Evolutionary conservation across 345 rosid genomes (phyloP).

Genomic region (Limnanthes douglasii): DNA sequence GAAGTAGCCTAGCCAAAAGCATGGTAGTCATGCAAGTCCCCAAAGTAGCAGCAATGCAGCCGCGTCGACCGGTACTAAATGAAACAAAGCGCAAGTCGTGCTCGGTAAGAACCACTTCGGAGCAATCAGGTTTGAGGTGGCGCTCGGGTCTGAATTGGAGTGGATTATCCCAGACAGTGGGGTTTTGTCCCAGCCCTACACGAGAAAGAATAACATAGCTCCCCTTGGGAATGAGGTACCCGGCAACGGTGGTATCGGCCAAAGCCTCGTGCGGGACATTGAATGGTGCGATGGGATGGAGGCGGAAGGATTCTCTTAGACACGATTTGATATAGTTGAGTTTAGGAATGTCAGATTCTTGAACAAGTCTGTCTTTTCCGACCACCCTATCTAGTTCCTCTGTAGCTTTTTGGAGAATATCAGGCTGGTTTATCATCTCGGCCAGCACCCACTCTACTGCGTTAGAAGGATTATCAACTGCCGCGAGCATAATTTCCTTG

Average conservation of each 20-base stretch:
- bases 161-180: slow-evolving; percentile 14
- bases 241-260: slow-evolving; percentile 15
- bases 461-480: slow-evolving; percentile 23
- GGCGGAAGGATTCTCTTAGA: slow-evolving; percentile 27
- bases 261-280: slow-evolving; percentile 16
- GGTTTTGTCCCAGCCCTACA: slow-evolving; percentile 10
- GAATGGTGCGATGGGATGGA: slow-evolving; percentile 25
- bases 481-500: slow-evolving; percentile 29
- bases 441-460: slow-evolving; percentile 33
- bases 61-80: slow-evolving; percentile 20
- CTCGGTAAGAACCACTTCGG: slow-evolving; percentile 13
- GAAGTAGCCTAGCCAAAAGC: slow-evolving; percentile 19
- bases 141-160: slow-evolving; percentile 16
- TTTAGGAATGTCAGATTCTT: slow-evolving; percentile 28
- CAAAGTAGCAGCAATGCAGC: slow-evolving; percentile 14
- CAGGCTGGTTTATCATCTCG: slow-evolving; percentile 26
- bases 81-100: slow-evolving; percentile 16
- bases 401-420: slow-evolving; percentile 14
- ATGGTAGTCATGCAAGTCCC: slow-evolving; percentile 19
- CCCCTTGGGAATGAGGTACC: slow-evolving; percentile 35
- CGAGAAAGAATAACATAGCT: slow-evolving; percentile 27
- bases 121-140: slow-evolving; percentile 7
- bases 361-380: slow-evolving; percentile 29
- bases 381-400: slow-evolving; percentile 30
- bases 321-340: slow-evolving; percentile 34